A percentile compares a stretch with the other conserved stretches of the same genome.
Evolutionary conservation across 2,329 filamentous ascomycete species (phyloP).

Genomic region (Talaromyces sp.): DNA sequence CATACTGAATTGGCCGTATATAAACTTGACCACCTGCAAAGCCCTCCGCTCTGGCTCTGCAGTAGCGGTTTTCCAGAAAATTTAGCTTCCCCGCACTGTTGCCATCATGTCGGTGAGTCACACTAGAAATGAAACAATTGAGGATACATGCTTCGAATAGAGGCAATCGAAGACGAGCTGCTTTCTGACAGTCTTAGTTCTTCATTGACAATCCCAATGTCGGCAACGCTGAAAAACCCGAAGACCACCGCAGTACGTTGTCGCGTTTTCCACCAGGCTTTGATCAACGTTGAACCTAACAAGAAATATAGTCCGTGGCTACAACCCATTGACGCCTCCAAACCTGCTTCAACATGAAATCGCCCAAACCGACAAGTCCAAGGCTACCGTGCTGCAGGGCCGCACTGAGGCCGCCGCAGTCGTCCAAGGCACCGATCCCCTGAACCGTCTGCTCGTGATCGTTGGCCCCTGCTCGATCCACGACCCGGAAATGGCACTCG

Average conservation of each 20-base stretch:
- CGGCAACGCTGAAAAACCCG: constrained; percentile 67
- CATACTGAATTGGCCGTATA: neutral
- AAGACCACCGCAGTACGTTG: constrained; percentile 75
- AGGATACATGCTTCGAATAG: no score
- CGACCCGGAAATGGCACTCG: constrained; percentile 82
- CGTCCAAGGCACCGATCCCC: constrained; percentile 55
- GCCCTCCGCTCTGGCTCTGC: neutral
- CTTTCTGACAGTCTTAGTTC: constrained; percentile 48
- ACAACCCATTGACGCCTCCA: constrained; percentile 88
- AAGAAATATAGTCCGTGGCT: constrained; percentile 63
- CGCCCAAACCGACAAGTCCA: constrained; percentile 42
- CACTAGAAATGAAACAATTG: neutral
- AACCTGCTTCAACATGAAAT: constrained; percentile 96
- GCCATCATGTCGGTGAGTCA: constrained; percentile 3
- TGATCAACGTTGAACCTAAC: neutral
- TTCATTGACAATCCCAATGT: constrained; percentile 75
- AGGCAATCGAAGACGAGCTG: neutral
- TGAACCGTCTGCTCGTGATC: constrained; percentile 66
- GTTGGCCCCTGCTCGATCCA: constrained; percentile 97
- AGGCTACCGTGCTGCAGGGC: constrained; percentile 53
- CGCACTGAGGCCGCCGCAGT: constrained; percentile 59
- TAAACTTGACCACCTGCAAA: neutral
- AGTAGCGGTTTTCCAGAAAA: neutral
- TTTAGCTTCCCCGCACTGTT: neutral
- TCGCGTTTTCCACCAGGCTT: neutral